These are phyloP conservation scores for Epicoccum sorghinum DNA, from an alignment of 2,329 filamentous ascomycete genomes.

Conservation along the genomic window DNA sequence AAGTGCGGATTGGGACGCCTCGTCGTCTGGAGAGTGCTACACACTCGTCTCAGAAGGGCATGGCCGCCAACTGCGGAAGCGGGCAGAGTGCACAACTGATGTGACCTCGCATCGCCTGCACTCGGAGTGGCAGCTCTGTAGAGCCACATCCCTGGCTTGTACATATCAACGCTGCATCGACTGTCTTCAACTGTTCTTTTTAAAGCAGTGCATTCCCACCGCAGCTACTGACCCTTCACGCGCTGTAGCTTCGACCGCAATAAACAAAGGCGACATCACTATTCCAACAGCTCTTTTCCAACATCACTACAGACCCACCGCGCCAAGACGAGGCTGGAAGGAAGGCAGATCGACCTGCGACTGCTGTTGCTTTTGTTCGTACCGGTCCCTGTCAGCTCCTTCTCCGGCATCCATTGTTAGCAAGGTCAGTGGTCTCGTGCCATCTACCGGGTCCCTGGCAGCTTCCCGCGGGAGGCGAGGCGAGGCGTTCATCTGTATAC, in stretches of 20 bases:
- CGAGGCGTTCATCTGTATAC: constrained; percentile 26
- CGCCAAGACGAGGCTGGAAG: constrained; percentile 11
- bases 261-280: constrained; percentile 37
- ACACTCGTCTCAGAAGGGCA: constrained; percentile 36
- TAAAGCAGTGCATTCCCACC: constrained; percentile 39
- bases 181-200: constrained; percentile 29
- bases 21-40: constrained; percentile 34
- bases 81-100: constrained; percentile 39
- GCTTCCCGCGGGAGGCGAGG: constrained; percentile 25
- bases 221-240: constrained; percentile 28
- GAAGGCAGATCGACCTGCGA: constrained; percentile 13
- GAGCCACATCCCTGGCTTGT: constrained; percentile 34
- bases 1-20: constrained; percentile 34
- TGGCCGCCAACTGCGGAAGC: constrained; percentile 34
- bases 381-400: constrained; percentile 22
- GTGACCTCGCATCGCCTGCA: constrained; percentile 36
- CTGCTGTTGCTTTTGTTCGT: constrained; percentile 11
- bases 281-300: constrained; percentile 43
- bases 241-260: constrained; percentile 32
- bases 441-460: constrained; percentile 13
- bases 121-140: constrained; percentile 28
- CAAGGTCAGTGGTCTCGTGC: constrained; percentile 32
- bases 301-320: constrained; percentile 33
- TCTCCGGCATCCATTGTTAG: constrained; percentile 11
- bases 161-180: constrained; percentile 27